These are phyloP conservation scores for Panaeolus cyanescens DNA, from an alignment of 768 basidiomycete species.

Conservation along the genomic window DNA sequence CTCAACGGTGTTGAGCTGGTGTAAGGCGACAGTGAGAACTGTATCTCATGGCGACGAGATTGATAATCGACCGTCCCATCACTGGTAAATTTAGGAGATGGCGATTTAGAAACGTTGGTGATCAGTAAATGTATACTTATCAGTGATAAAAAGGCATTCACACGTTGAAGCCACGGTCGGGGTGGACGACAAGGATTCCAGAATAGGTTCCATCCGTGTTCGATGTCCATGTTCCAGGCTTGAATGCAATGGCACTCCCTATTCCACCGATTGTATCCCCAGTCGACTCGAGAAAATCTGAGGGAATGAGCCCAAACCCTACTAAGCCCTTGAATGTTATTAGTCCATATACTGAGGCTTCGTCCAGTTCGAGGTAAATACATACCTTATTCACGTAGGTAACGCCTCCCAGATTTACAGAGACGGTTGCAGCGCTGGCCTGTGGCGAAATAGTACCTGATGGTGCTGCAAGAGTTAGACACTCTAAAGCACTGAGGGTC, in stretches of 20 bases:
- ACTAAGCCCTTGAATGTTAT: slow-evolving; percentile 46
- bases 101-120: no score
- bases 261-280: slow-evolving; percentile 65
- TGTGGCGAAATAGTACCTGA: neutral
- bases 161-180: slow-evolving; percentile 65
- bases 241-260: slow-evolving; percentile 62
- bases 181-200: slow-evolving; percentile 56
- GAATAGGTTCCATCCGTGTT: slow-evolving; percentile 38
- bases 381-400: slow-evolving; percentile 46
- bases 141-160: slow-evolving; percentile 26
- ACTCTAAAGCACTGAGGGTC: no score
- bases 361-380: neutral
- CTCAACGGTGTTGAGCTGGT: slow-evolving; percentile 43
- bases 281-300: slow-evolving; percentile 55
- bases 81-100: slow-evolving; percentile 32
- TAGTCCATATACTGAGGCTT: neutral
- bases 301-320: slow-evolving; percentile 63
- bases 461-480: no score
- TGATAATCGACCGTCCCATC: slow-evolving; percentile 61
- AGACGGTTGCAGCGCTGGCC: slow-evolving; percentile 1
- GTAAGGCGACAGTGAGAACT: slow-evolving; percentile 62
- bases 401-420: slow-evolving; percentile 36
- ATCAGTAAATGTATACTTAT: neutral
- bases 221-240: slow-evolving; percentile 44
- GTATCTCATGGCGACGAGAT: slow-evolving; percentile 60